A percentile compares a stretch with the other conserved stretches of the same genome.
Evolutionary conservation across 345 rosid genomes (phyloP).

Genomic region (Syzygium aqueum): DNA sequence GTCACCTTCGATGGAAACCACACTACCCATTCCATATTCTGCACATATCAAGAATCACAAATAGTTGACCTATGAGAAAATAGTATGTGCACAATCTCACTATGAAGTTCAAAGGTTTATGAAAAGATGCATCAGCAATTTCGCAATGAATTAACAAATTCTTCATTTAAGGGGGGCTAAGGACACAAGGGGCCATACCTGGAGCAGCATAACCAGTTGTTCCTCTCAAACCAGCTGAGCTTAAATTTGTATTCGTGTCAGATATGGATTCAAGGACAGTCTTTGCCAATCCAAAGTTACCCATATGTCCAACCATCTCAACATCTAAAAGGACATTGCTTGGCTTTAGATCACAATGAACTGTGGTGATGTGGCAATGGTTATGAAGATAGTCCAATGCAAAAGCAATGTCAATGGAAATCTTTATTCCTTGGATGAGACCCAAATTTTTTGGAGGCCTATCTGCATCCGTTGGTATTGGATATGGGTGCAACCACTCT

Average conservation of each 20-base stretch:
- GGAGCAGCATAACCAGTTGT: background rate
- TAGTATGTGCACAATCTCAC: background rate
- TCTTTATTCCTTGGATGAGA: background rate
- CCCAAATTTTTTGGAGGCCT: background rate
- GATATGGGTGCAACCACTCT: background rate
- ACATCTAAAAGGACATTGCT: background rate
- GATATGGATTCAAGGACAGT: background rate
- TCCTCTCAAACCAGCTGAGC: background rate
- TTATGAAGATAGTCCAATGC: constrained; percentile 16
- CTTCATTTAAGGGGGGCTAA: background rate
- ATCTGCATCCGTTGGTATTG: background rate
- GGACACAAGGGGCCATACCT: background rate
- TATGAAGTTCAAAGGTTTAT: background rate
- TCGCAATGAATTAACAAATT: background rate
- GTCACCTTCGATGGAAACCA: constrained; percentile 8
- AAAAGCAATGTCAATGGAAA: background rate
- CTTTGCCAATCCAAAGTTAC: background rate
- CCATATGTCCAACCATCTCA: background rate
- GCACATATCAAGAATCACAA: background rate
- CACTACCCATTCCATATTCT: constrained; percentile 24
- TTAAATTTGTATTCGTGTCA: background rate
- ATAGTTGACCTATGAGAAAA: background rate
- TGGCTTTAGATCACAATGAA: constrained; percentile 8
- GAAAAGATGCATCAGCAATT: background rate
- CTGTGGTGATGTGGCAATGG: background rate